A percentile compares a stretch with the other conserved stretches of the same genome.
phyloP scores from a whole-genome alignment of 306 rosid genomes.

The Glycine latifolia region DNA sequence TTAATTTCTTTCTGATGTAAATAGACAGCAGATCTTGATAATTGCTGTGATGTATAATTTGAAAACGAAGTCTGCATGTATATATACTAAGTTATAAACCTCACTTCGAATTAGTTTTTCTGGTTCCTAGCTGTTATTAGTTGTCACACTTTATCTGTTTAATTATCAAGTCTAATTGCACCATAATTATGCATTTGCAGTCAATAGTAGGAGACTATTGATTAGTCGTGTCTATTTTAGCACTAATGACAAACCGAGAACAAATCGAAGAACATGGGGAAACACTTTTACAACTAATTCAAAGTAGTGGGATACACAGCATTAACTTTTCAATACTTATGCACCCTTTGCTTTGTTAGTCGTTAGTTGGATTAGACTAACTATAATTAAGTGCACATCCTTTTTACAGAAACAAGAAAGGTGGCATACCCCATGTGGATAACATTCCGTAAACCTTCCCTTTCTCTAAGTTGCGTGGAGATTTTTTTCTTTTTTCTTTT shows the following conservation, averaged over 20 bases:
- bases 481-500: conserved; percentile 33
- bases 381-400: conserved; percentile 48
- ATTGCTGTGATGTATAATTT: background rate
- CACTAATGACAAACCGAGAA: conserved; percentile 39
- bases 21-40: background rate
- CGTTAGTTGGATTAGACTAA: conserved; percentile 60
- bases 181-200: conserved; percentile 27
- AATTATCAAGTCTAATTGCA: conserved; percentile 28
- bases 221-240: conserved; percentile 31
- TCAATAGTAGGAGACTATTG: conserved; percentile 41
- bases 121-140: background rate
- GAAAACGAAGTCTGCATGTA: background rate
- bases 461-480: conserved; percentile 51
- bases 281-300: conserved; percentile 44
- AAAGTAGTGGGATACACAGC: conserved; percentile 51
- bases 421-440: conserved; percentile 56
- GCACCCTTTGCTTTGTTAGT: conserved; percentile 42
- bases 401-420: conserved; percentile 60
- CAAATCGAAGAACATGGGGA: conserved; percentile 41
- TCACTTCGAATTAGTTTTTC: background rate
- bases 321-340: conserved; percentile 44
- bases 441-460: conserved; percentile 48
- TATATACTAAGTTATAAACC: background rate
- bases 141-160: conserved; percentile 4
- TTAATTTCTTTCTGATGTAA: conserved; percentile 3